Percentiles rank a stretch among this genome's conserved stretches.
phyloP scores from a whole-genome alignment of 306 rosid species.

The Luffa aegyptiaca region DNA sequence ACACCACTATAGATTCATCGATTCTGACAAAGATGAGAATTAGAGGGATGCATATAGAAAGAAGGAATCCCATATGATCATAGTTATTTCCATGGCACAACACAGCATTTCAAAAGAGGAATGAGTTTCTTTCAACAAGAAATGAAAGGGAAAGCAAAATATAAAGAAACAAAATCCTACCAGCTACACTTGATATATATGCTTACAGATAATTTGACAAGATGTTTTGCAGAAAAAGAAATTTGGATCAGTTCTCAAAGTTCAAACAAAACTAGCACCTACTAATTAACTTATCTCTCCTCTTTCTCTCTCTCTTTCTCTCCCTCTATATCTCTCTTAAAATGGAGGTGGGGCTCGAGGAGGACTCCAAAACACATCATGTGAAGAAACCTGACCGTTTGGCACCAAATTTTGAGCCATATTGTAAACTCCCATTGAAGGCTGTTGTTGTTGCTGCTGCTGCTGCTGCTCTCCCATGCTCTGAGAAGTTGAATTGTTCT shows the following conservation, averaged over 20 bases:
- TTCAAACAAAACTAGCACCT: slow-evolving; percentile 1
- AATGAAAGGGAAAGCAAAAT: background rate
- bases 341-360: slow-evolving; percentile 48
- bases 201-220: background rate
- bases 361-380: slow-evolving; percentile 70
- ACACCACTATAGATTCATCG: background rate
- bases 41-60: slow-evolving; percentile 11
- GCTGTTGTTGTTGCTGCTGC: slow-evolving; percentile 4
- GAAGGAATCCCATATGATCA: background rate
- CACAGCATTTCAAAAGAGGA: background rate
- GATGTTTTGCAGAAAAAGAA: background rate
- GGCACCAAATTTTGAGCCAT: slow-evolving; percentile 54
- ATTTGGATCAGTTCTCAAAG: background rate
- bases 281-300: background rate
- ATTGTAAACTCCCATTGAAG: slow-evolving; percentile 43
- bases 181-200: background rate
- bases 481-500: slow-evolving; percentile 23
- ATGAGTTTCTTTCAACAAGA: slow-evolving; percentile 1
- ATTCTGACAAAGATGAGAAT: slow-evolving; percentile 10
- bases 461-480: slow-evolving; percentile 23
- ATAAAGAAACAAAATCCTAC: background rate
- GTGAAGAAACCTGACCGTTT: slow-evolving; percentile 66
- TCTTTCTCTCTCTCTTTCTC: background rate
- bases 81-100: background rate
- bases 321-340: slow-evolving; percentile 9